phyloP scores from a whole-genome alignment of 2,329 filamentous ascomycete genomes.

The Epichloe uncinata region DNA sequence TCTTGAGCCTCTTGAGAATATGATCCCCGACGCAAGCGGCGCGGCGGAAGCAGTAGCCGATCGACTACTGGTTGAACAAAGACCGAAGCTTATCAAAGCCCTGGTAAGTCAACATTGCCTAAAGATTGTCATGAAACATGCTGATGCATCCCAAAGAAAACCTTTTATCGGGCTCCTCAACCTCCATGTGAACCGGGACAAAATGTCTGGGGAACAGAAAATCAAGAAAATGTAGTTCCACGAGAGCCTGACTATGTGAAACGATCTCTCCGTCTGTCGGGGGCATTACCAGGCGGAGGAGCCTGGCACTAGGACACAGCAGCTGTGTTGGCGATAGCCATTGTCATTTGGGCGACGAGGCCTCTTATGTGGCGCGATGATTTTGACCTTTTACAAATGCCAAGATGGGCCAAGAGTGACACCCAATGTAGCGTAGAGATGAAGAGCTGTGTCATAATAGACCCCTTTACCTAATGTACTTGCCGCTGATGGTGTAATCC shows the following conservation, averaged over 20 bases:
- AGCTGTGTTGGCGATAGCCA: neutral
- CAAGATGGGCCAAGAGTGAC: too few species aligned
- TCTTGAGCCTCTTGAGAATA: neutral
- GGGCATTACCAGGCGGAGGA: neutral
- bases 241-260: neutral
- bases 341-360: neutral
- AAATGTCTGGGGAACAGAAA: too few species aligned
- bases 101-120: neutral
- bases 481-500: slow-evolving; percentile 50
- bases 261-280: neutral
- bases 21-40: neutral
- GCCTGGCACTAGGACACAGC: neutral
- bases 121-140: neutral
- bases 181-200: too few species aligned
- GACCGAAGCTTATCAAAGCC: neutral
- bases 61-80: neutral
- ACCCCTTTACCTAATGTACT: slow-evolving; percentile 29
- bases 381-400: too few species aligned
- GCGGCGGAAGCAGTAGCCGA: neutral
- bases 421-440: neutral
- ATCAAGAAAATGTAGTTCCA: neutral
- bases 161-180: neutral
- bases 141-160: neutral
- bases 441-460: too few species aligned
- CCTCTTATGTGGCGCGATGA: neutral